Evolutionary conservation across 148 eudicot genomes (phyloP), one percentile per base, ranked within the genome.

Genomic region (Camellia lanceoleosa): DNA sequence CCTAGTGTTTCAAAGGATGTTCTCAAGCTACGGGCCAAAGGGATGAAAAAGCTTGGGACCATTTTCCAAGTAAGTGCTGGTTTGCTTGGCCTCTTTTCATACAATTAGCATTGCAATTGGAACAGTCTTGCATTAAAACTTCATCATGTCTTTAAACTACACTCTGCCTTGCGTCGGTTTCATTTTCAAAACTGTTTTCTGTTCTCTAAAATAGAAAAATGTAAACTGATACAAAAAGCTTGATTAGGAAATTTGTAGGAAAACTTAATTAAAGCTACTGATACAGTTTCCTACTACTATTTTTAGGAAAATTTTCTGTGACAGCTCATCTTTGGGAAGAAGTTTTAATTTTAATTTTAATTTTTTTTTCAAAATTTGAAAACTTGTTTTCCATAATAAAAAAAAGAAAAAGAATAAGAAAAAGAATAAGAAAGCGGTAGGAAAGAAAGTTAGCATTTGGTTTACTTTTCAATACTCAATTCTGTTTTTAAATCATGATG

Each of bases 21-120:
- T 84, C 93, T 91, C 70, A 88, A 83, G 86, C 71, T 54, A 73
- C 91, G 97, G 73, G 98, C 98, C 11, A 89, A 78, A 80, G 97
- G 88, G 68, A 86, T 95, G 92, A 90, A 85, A 83, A 95, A 93
- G 86, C 97, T 95, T 52, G 98, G 98, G 72, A 86, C 86, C 20
- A 88, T 95, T 77, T 93, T 95, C 78, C 98, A 89, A 83, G 98
- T 93, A 89, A 87, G 89, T 83, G 42, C 19, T 41, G 47, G 63
- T 52, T 62, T 79, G 65, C 61, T 71, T n/a, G 16, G 8, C 47
- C 41, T 58, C 30, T 16, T 78, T 51, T 52, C n/a, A 41, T 74
- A 16, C n/a, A 12, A 74, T 59, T 58, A 41, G 61, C 19, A 19
- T 46, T 55, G 43, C 76, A 49, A 54, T 46, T 30, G 76, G 9